Evolutionary conservation across 805 yeast genomes (phyloP), one percentile per base, ranked within the genome.

Genomic region (Kazachstania taianensis): DNA sequence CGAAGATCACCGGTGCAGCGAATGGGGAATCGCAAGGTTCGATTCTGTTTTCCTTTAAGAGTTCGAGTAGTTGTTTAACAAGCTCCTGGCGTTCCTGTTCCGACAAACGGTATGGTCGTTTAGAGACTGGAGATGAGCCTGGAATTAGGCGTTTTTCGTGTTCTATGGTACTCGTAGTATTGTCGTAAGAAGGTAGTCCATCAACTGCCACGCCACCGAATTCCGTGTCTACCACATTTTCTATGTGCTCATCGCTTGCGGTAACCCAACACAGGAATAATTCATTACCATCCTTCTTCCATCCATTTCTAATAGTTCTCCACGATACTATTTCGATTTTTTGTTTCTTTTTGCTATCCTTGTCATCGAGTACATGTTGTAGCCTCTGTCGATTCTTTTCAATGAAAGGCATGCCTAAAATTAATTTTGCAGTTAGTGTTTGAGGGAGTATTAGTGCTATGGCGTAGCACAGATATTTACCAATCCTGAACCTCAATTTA

Each of bases 1-100:
- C 44, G 8, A 45, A 17, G 2, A 45, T 35, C 9, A 44, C 36
- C 1, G 49, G 45, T 15, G 47, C 41, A 15, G 43, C 37, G 22
- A 26, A 39, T 1, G 43, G 46, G 12, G 42, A 29, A 27, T 42
- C 41, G 5, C 36, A 38, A 7, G 42, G 40, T 1, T 5, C 20
- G 10, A 44, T 32, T n/a, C 25, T 22, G 12, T 22, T 22, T 3
- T 22, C 25, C 4, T 22, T 9, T n/a, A 22, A 9, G 12, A 22
- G 4, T 22, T 22, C 25, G 8, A 9, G 8, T n/a, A 22, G 4
- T 22, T 22, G 25, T 9, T 22, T n/a, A 9, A 9, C 25, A 22
- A 22, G 25, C 4, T 22, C 25, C 12, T 22, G 25, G 8, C 25
- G 25, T 22, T 22, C 25, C 25, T 9, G 2, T 22, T 22, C 25